Evolutionary conservation across 1,284 basidiomycete genomes (phyloP), one percentile per base, ranked within the genome.

Genomic region (Psilocybe mexicana): DNA sequence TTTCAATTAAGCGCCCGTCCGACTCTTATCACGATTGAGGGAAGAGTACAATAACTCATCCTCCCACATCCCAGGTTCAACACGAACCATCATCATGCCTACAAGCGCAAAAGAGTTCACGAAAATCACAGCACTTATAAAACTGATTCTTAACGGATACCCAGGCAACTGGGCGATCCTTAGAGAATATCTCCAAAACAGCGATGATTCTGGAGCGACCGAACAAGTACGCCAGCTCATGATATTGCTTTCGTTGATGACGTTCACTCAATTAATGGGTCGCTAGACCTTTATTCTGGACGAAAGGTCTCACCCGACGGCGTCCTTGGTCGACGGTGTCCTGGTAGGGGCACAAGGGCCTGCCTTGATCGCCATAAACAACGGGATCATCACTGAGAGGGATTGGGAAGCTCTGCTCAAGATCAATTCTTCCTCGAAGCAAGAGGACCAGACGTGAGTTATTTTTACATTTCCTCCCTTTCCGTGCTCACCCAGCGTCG

Each of bases 371-470:
- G 79, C 79, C 0, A 74, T 71, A 57, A 83, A 83, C 55, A 67
- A 81, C 60, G 71, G 73, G 0, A 24, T 69, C 2, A 76, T 82
- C 55, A 63, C 54, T 0, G 71, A 75, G 0, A 61, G 65, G 0
- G 80, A 82, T 54, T 83, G 80, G 78, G 61, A 68, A 2, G 79
- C 79, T 0, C 65, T 82, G 1, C 69, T 69, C 48, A 78, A 66
- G 25, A 76, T 81, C 35, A 76, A 77, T 63, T 61, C 70, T 2
- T 81, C 80, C 0, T 79, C 76, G 2, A 82, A 83, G 66, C 74
- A 60, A 43, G 52, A 63, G 0, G 79, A 82, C 62, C 72, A 71
- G 7, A 73, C 73, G 78, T 79, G 60, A 52, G 74, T 68, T 24
- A 5, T 47, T 7, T 18, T 8, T 26, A 11, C 28, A 40, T 7